Evolutionary conservation across 2,329 filamentous ascomycete species (phyloP).

Genomic region (Podosphaera fusca): DNA sequence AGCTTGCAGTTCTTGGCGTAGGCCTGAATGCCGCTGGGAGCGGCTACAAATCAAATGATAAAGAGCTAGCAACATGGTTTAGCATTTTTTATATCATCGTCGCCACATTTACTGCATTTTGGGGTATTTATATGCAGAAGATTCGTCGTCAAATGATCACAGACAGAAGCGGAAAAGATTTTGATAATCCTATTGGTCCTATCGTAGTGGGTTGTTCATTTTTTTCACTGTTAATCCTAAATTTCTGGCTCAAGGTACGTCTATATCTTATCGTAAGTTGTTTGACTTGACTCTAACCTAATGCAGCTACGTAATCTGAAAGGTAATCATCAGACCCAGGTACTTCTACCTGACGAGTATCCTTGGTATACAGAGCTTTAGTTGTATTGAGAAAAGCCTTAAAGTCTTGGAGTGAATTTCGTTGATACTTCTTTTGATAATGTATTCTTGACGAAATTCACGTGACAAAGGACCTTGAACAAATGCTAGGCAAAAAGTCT

Average conservation of each 20-base stretch:
- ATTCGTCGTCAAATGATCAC: constrained; percentile 57
- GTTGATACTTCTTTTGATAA: no score
- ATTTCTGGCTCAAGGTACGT: constrained; percentile 65
- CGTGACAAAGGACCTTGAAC: no score
- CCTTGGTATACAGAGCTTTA: neutral
- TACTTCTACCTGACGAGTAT: neutral
- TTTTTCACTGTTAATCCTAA: constrained; percentile 56
- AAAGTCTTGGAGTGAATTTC: no score
- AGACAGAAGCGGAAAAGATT: constrained; percentile 71
- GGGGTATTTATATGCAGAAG: constrained; percentile 73
- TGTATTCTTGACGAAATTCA: no score
- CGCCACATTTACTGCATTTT: constrained; percentile 59
- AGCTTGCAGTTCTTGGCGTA: constrained; percentile 65
- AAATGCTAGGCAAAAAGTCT: no score
- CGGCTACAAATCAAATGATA: constrained; percentile 15
- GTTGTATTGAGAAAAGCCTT: no score
- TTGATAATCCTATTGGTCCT: constrained; percentile 74
- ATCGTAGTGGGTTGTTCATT: constrained; percentile 62
- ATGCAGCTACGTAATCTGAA: neutral
- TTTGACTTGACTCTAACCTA: neutral
- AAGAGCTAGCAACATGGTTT: constrained; percentile 52
- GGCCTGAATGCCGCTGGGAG: constrained; percentile 67
- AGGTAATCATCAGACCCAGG: neutral
- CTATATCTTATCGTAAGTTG: neutral
- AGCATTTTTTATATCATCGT: constrained; percentile 68